Percentiles rank a stretch among this genome's conserved stretches.
Conservation (phyloP, 345 rosid genomes). For the Eucalyptus sp. region DNA sequence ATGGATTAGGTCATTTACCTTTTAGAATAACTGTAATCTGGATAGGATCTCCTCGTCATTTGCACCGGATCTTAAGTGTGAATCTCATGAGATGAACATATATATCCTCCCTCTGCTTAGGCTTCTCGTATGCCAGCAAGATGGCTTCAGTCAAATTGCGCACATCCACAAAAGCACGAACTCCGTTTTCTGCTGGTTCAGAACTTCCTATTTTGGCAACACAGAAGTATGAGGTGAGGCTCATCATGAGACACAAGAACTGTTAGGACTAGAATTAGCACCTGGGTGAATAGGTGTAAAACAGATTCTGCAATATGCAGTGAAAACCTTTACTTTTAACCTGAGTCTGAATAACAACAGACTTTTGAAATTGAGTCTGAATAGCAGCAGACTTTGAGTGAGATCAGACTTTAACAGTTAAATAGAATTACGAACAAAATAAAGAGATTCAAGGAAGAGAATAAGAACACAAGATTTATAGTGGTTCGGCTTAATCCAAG, state of each 20-base stretch:
- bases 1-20: conserved; percentile 5
- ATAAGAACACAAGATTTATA: no score
- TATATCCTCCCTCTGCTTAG: conserved; percentile 33
- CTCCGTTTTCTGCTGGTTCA: conserved; percentile 14
- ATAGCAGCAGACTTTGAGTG: no score
- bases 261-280: no score
- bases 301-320: no score
- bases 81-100: conserved; percentile 21
- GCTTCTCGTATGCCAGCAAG: conserved; percentile 27
- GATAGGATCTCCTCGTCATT: conserved; percentile 23
- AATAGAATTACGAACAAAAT: no score
- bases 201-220: conserved; percentile 8
- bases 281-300: no score
- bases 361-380: no score
- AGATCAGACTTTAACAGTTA: no score
- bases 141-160: conserved; percentile 32
- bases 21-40: conserved; percentile 19
- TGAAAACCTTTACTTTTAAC: no score
- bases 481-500: no score
- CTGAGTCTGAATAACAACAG: no score
- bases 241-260: background rate
- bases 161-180: conserved; percentile 29
- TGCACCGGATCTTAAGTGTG: conserved; percentile 7
- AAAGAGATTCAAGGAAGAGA: no score
- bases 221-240: background rate